These are phyloP conservation scores for Podospora fimiseda DNA, from an alignment of 495 filamentous ascomycete genomes.

Conservation along the genomic window DNA sequence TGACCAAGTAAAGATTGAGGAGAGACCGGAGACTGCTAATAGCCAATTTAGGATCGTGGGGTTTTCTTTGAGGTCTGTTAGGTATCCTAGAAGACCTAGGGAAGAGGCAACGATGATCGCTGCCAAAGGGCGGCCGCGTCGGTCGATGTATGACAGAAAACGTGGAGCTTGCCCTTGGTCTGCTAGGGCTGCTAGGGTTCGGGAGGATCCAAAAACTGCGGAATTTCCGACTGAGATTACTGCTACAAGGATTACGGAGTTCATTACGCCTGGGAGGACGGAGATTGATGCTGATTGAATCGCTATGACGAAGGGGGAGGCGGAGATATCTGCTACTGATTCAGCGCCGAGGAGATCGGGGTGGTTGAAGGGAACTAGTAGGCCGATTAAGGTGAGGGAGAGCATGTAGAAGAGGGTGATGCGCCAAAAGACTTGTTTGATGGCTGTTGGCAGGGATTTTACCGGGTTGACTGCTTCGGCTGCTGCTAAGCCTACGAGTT, in stretches of 20 bases:
- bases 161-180: constrained; percentile 77
- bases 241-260: constrained; percentile 81
- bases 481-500: constrained; percentile 86
- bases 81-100: constrained; percentile 72
- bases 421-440: constrained; percentile 95
- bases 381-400: constrained; percentile 63
- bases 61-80: constrained; percentile 61
- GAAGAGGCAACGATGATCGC: constrained; percentile 62
- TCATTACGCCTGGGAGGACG: constrained; percentile 77
- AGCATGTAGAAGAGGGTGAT: constrained; percentile 84
- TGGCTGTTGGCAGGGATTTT: constrained; percentile 76
- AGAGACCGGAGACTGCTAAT: constrained; percentile 80
- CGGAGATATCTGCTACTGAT: constrained; percentile 56
- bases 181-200: constrained; percentile 78
- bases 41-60: constrained; percentile 75
- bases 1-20: constrained; percentile 89
- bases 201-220: constrained; percentile 78
- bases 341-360: constrained; percentile 48
- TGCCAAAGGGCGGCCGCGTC: constrained; percentile 70
- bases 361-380: constrained; percentile 68
- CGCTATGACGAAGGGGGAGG: constrained; percentile 86
- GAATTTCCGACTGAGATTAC: constrained; percentile 85
- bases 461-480: constrained; percentile 83
- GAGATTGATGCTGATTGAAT: constrained; percentile 73
- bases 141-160: constrained; percentile 76